A percentile compares a stretch with the other conserved stretches of the same genome.
phyloP scores from a whole-genome alignment of 257 asterid genomes.

The Eustoma russellianum region DNA sequence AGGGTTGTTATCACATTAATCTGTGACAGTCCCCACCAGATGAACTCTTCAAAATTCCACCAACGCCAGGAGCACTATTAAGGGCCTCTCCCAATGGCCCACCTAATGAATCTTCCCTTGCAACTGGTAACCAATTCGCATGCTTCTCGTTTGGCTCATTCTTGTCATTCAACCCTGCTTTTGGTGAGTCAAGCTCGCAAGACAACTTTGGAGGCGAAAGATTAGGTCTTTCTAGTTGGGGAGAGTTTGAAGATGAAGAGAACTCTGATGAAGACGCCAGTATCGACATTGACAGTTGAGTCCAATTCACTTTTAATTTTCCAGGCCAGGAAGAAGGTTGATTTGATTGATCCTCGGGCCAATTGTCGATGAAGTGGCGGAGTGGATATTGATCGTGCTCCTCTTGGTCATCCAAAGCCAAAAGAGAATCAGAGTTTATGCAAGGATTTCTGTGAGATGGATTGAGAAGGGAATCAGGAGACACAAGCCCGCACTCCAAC shows the following conservation, averaged over 20 bases:
- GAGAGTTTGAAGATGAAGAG: conserved; percentile 49
- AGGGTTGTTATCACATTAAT: conserved; percentile 31
- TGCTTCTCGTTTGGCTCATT: conserved; percentile 35
- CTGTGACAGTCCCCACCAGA: conserved; percentile 21
- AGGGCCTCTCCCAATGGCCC: conserved; percentile 86
- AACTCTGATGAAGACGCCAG: conserved; percentile 49
- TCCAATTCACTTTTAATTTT: conserved; percentile 67
- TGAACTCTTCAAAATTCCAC: conserved; percentile 14
- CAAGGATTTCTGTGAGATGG: conserved; percentile 49
- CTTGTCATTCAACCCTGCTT: conserved; percentile 46
- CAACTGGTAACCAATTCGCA: conserved; percentile 46
- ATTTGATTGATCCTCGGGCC: conserved; percentile 49
- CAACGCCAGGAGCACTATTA: conserved; percentile 29
- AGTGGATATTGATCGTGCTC: conserved; percentile 29
- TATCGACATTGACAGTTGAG: conserved; percentile 87
- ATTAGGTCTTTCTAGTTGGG: conserved; percentile 39
- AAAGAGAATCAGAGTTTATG: conserved; percentile 36
- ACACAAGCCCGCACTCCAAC: conserved; percentile 46
- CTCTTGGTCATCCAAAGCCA: conserved; percentile 32
- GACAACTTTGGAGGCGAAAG: conserved; percentile 47
- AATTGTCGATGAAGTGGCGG: conserved; percentile 54
- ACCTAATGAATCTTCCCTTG: conserved; percentile 68
- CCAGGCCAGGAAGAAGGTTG: conserved; percentile 46
- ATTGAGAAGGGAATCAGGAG: conserved; percentile 56
- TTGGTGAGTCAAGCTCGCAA: conserved; percentile 44